These are phyloP conservation scores for Purshia tridentata DNA, from an alignment of 306 rosid genomes.

Conservation along the genomic window DNA sequence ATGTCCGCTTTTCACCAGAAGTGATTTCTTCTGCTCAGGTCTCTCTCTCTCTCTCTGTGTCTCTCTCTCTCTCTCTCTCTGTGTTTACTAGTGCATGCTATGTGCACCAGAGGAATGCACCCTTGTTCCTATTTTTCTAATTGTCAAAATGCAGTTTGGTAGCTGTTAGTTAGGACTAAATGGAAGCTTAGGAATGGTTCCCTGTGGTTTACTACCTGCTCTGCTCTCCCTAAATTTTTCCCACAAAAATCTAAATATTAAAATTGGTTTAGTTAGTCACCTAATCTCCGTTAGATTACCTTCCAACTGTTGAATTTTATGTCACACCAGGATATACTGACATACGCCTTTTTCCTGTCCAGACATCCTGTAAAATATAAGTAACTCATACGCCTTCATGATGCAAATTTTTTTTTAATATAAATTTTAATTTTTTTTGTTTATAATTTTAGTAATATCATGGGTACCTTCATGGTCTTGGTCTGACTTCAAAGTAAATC, in stretches of 20 bases:
- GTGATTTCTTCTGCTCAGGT: conserved; percentile 91
- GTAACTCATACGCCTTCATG: too few relatives aligned
- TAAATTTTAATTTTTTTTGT: too few relatives aligned
- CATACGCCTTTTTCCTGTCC: too few relatives aligned
- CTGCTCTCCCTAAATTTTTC: not conserved
- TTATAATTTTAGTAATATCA: too few relatives aligned
- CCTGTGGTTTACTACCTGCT: not conserved
- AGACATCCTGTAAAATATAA: too few relatives aligned
- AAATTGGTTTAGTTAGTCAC: not conserved
- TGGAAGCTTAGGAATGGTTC: conserved; percentile 14
- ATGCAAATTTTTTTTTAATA: too few relatives aligned
- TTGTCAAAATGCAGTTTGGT: conserved; percentile 13
- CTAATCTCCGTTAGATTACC: too few relatives aligned
- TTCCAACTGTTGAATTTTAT: too few relatives aligned
- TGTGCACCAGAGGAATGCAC: conserved; percentile 20
- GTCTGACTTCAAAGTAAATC: too few relatives aligned
- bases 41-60: conserved; percentile 11
- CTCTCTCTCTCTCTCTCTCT: not conserved
- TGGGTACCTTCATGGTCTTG: too few relatives aligned
- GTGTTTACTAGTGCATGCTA: not conserved
- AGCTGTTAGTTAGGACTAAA: not conserved
- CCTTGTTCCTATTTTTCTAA: conserved; percentile 4
- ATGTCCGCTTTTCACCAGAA: conserved; percentile 95
- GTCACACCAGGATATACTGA: too few relatives aligned
- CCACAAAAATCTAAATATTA: not conserved